These are phyloP conservation scores for Acarospora socialis DNA, from an alignment of 2,329 filamentous ascomycete species.

Conservation along the genomic window DNA sequence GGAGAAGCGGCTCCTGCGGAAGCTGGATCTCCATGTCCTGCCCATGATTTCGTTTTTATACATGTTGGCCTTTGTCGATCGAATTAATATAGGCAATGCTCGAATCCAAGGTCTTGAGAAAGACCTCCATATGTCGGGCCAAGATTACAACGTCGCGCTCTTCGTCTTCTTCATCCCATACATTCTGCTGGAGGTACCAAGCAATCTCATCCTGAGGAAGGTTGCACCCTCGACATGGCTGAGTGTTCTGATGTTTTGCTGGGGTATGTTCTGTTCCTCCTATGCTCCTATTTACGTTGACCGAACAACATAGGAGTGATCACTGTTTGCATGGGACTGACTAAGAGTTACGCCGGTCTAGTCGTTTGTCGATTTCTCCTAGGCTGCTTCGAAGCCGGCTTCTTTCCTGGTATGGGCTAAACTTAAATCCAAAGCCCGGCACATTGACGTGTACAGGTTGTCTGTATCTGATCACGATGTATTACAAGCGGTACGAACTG, in stretches of 20 bases:
- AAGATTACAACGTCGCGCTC: conserved; percentile 29
- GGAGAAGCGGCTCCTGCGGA: conserved; percentile 34
- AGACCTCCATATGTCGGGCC: conserved; percentile 29
- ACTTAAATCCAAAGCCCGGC: too few species aligned
- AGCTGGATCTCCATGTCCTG: conserved; percentile 34
- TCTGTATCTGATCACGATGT: conserved; percentile 24
- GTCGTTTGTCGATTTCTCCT: conserved; percentile 24
- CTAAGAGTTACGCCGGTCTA: conserved; percentile 26
- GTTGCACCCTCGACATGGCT: conserved; percentile 29
- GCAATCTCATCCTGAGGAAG: conserved; percentile 32
- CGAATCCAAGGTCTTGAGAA: conserved; percentile 30
- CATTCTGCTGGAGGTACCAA: conserved; percentile 32
- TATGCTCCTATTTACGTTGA: conserved; percentile 10
- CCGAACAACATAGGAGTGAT: conserved; percentile 30
- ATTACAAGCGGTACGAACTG: conserved; percentile 27
- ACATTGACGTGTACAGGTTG: conserved; percentile 19
- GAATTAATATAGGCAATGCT: conserved; percentile 36
- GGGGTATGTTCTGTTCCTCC: conserved; percentile 20
- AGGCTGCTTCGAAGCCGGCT: conserved; percentile 25
- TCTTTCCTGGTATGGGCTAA: conserved; percentile 24
- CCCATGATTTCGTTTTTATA: conserved; percentile 34
- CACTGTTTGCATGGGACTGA: conserved; percentile 30
- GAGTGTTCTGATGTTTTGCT: conserved; percentile 28
- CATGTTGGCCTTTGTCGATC: conserved; percentile 31
- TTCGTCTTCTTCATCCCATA: conserved; percentile 34